phyloP scores from a whole-genome alignment of 768 basidiomycete species.

The Mycena epipterygia region DNA sequence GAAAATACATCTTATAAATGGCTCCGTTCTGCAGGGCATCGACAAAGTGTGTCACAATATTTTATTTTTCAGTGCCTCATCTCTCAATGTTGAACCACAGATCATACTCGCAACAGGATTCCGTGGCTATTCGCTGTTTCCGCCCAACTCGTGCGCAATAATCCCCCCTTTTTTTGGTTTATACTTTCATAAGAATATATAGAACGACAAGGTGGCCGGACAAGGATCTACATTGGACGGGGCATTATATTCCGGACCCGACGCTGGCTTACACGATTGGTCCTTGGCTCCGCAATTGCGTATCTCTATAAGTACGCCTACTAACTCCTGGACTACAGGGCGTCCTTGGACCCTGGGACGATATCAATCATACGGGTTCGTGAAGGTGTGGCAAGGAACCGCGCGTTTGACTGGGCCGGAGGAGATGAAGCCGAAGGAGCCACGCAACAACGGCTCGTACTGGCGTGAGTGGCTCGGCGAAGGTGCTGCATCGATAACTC shows the following conservation, averaged over 20 bases:
- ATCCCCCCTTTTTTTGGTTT: no score
- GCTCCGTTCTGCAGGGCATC: slow-evolving; percentile 44
- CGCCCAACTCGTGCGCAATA: slow-evolving; percentile 7
- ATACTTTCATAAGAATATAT: neutral
- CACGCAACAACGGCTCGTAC: neutral
- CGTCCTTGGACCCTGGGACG: slow-evolving; percentile 38
- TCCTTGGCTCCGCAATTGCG: neutral
- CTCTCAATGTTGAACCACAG: neutral
- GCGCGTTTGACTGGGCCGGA: slow-evolving; percentile 22
- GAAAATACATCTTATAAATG: slow-evolving; percentile 46
- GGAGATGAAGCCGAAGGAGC: neutral
- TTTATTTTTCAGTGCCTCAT: neutral
- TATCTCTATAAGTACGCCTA: neutral
- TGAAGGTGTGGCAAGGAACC: slow-evolving; percentile 40
- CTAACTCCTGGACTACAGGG: slow-evolving; percentile 2
- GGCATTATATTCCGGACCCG: slow-evolving; percentile 49
- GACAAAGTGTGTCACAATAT: slow-evolving; percentile 37
- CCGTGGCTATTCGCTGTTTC: slow-evolving; percentile 1
- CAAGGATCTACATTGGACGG: slow-evolving; percentile 38
- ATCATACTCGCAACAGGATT: slow-evolving; percentile 28
- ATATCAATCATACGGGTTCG: slow-evolving; percentile 38
- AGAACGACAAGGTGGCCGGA: slow-evolving; percentile 2
- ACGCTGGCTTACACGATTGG: slow-evolving; percentile 44
- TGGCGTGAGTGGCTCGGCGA: slow-evolving; percentile 24
- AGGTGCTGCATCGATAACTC: neutral